These are phyloP conservation scores for Rhododendron williamsianum DNA, from an alignment of 148 eudicot species.

Conservation along the genomic window DNA sequence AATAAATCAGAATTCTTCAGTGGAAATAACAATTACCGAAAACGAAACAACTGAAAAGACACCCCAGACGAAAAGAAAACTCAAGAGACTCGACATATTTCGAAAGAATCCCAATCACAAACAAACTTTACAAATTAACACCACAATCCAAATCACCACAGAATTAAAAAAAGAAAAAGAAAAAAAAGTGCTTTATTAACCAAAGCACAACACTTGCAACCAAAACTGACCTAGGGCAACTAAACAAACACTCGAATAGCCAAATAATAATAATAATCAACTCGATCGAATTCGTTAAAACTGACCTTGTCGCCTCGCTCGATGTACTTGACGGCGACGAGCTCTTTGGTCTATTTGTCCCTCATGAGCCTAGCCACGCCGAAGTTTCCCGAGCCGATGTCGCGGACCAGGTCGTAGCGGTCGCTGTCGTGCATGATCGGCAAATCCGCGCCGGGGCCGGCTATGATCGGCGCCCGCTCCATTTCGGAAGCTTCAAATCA, in stretches of 20 bases:
- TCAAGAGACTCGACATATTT: neutral
- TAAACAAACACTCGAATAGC: neutral
- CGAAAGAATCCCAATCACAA: neutral
- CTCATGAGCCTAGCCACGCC: slow-evolving; percentile 54
- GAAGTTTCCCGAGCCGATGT: slow-evolving; percentile 54
- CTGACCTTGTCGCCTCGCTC: slow-evolving; percentile 56
- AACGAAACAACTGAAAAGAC: neutral
- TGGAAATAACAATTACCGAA: neutral
- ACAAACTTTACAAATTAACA: neutral
- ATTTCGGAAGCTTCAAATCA: slow-evolving; percentile 8
- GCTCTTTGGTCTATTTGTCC: slow-evolving; percentile 41
- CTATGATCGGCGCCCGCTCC: slow-evolving; percentile 28
- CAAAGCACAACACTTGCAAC: neutral
- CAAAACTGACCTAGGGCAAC: neutral
- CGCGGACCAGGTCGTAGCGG: slow-evolving; percentile 41
- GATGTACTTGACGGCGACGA: slow-evolving; percentile 54
- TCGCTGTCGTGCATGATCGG: slow-evolving; percentile 53
- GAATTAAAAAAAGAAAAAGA: neutral
- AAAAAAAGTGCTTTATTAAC: neutral
- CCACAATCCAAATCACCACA: neutral
- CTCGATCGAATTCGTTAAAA: neutral
- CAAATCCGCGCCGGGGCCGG: slow-evolving; percentile 30
- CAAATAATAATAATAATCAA: neutral
- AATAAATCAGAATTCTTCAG: neutral
- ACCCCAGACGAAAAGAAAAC: neutral